Evolutionary conservation across 495 filamentous ascomycete genomes (phyloP).

Genomic region (Penicillium parvum): DNA sequence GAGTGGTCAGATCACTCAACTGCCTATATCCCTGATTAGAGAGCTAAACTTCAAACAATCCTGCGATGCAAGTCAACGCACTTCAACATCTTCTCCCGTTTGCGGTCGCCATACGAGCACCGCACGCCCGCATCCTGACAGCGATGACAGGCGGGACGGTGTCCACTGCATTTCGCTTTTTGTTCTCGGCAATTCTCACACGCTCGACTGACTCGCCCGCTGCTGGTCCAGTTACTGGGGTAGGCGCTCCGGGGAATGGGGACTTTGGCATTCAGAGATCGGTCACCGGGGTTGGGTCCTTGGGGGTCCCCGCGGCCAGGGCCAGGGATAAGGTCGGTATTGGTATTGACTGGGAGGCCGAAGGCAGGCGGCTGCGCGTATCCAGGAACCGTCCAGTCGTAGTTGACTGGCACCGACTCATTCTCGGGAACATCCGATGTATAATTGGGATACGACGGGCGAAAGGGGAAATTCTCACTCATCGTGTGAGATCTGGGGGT

Average conservation of each 20-base stretch:
- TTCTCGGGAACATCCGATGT: slow-evolving; percentile 20
- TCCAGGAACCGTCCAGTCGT: slow-evolving; percentile 16
- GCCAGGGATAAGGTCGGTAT: slow-evolving; percentile 15
- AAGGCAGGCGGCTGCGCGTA: slow-evolving; percentile 14
- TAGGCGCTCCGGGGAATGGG: slow-evolving; percentile 34
- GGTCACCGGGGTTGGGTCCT: slow-evolving; percentile 13
- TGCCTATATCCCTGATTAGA: slow-evolving; percentile 23
- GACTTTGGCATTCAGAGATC: slow-evolving; percentile 31
- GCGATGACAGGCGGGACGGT: slow-evolving; percentile 52
- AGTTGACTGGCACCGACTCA: slow-evolving; percentile 13
- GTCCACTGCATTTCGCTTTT: slow-evolving; percentile 60
- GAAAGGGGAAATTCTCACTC: slow-evolving; percentile 24
- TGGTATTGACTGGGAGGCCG: slow-evolving; percentile 8
- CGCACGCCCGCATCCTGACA: slow-evolving; percentile 48
- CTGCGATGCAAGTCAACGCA: slow-evolving; percentile 24
- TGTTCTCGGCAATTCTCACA: slow-evolving; percentile 73
- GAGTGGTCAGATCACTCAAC: slow-evolving; percentile 35
- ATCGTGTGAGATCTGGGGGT: slow-evolving; percentile 14
- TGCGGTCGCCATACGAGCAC: slow-evolving; percentile 56
- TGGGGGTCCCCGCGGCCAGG: slow-evolving; percentile 14
- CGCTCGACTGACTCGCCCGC: slow-evolving; percentile 48
- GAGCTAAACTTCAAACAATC: not conserved
- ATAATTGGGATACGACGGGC: slow-evolving; percentile 15
- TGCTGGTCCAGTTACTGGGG: slow-evolving; percentile 25
- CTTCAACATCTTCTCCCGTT: slow-evolving; percentile 55